Conservation (phyloP, 2,329 filamentous ascomycete genomes). For the Alternaria dauci region DNA sequence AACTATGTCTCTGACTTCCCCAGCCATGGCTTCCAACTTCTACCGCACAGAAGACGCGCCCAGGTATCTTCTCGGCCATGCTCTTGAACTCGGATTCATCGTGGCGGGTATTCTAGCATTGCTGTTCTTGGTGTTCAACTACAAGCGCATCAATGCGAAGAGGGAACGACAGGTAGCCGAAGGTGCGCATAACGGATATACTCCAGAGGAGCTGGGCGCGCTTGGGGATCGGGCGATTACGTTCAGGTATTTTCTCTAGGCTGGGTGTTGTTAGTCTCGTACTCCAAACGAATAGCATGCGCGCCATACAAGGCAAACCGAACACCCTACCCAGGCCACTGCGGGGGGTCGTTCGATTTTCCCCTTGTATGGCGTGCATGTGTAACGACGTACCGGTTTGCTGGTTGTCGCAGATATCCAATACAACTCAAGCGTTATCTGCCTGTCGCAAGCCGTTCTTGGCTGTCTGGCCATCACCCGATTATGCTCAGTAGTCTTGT, state of each 20-base stretch:
- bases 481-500: slow-evolving; percentile 54
- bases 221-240: slow-evolving; percentile 69
- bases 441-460: background rate
- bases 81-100: slow-evolving; percentile 61
- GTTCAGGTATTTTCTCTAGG: slow-evolving; percentile 67
- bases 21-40: slow-evolving; percentile 75
- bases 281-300: background rate
- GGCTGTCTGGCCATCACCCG: background rate
- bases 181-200: slow-evolving; percentile 52
- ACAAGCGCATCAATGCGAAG: slow-evolving; percentile 67
- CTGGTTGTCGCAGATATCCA: too few relatives aligned
- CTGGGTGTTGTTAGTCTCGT: slow-evolving; percentile 2
- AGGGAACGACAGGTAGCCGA: slow-evolving; percentile 53
- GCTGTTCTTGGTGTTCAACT: slow-evolving; percentile 59
- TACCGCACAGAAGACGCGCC: slow-evolving; percentile 65
- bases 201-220: slow-evolving; percentile 63
- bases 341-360: too few relatives aligned
- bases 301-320: too few relatives aligned
- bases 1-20: slow-evolving; percentile 15
- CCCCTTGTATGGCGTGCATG: background rate
- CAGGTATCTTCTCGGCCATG: slow-evolving; percentile 61
- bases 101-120: slow-evolving; percentile 57
- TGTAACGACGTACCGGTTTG: background rate
- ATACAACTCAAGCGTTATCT: too few relatives aligned
- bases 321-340: too few relatives aligned